Base-by-base conservation (phyloP, 208 protist species). In the Lotmaria passim region DNA sequence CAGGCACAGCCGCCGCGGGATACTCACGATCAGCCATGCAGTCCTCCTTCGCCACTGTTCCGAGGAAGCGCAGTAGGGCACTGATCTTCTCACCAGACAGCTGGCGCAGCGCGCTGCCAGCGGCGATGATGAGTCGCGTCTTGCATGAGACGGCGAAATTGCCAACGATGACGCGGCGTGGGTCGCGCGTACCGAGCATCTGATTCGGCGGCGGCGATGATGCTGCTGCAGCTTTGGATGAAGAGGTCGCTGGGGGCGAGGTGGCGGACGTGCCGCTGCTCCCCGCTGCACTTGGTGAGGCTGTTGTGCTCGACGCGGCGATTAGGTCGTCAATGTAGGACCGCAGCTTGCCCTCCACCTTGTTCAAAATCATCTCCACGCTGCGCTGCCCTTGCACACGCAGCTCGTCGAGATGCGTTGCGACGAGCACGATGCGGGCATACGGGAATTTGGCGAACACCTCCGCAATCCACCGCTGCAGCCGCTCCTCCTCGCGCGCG, bases 71-170 rank as follows among this genome's bases (percentile, higher is more conserved):
- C n/a, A 95, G 75, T n/a, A 95, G 68, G 3, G 62, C 53, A 51
- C 85, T 93, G 28, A 97, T 86, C 61, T 81, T 93, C 63, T 71
- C 47, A 2, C 85, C 88, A 3, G 84, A 89, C 26, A 93, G 60
- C 56, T 85, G 69, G 19, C 81, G 78, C 38, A 81, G 68, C 39
- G 67, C 43, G 56, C 78, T 72, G 47, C 89, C 90, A n/a, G 88
- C 77, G 6, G 83, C 84, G 67, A 96, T 91, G 57, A 95, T 75
- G 24, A 72, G 61, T 12, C 90, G 87, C 44, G 71, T 92, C 71
- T 93, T 94, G 79, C 88, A 97, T 5, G 90, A 96, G 5, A 94
- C 90, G 46, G 93, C 93, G 61, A 95, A 97, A 69, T 87, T 94
- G 39, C 90, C 93, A 15, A 89, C 73, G 60, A 96, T 87, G 55